These are phyloP conservation scores for Gentiana macrophylla DNA, from an alignment of 257 asterid genomes.

Conservation along the genomic window DNA sequence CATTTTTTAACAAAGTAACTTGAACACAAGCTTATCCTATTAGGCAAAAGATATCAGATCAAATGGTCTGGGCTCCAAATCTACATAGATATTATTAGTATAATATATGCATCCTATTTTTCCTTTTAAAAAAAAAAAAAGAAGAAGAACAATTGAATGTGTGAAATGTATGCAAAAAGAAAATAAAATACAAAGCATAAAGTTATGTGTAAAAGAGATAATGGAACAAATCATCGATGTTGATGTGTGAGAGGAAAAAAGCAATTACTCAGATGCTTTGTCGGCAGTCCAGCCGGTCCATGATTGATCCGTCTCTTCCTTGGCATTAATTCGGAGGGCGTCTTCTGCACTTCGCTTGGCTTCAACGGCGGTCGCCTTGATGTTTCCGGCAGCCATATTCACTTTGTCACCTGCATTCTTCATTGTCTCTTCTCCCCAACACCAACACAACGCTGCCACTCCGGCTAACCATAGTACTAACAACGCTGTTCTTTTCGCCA, in stretches of 20 bases:
- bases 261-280: conserved; percentile 34
- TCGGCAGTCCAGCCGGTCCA: conserved; percentile 39
- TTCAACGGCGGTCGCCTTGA: conserved; percentile 1
- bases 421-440: conserved; percentile 15
- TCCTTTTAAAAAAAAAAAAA: too few species aligned
- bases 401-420: conserved; percentile 8
- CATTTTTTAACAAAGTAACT: too few species aligned
- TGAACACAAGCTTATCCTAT: too few species aligned
- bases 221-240: too few species aligned
- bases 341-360: conserved; percentile 7
- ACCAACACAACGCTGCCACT: neutral
- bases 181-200: too few species aligned
- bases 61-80: too few species aligned
- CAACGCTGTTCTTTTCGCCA: conserved; percentile 12
- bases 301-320: conserved; percentile 17
- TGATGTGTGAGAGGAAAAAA: neutral
- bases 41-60: too few species aligned
- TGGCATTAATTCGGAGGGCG: conserved; percentile 16
- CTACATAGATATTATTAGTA: too few species aligned
- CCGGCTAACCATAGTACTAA: conserved; percentile 11
- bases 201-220: too few species aligned
- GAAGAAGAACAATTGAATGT: too few species aligned
- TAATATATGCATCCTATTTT: too few species aligned
- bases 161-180: too few species aligned
- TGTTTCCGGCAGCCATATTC: conserved; percentile 5